Evolutionary conservation across 129 eudicot genomes (phyloP).

Genomic region (Helianthus annuus): HanXRQr2.0-SUNRISE NC_035441.2:48062107-48062606

Average conservation of each 20-base stretch:
- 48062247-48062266: not conserved
- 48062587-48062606: not conserved
- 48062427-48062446: not conserved
- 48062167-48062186: constrained; percentile 19
- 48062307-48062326: too few species aligned
- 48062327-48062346: too few species aligned
- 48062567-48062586: not conserved
- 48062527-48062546: not conserved
- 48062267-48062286: too few species aligned
- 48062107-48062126: constrained; percentile 1
- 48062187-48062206: not conserved
- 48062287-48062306: too few species aligned
- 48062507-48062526: not conserved
- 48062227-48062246: not conserved
- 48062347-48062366: not conserved
- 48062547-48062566: not conserved
- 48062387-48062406: not conserved
- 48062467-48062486: not conserved
- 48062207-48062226: not conserved
- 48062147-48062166: constrained; percentile 10
- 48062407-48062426: not conserved
- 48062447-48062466: not conserved
- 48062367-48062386: not conserved
- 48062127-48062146: constrained; percentile 8
- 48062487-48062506: not conserved